Evolutionary conservation across 1,284 basidiomycete genomes (phyloP).

Genomic region (Inonotus obliquus): DNA sequence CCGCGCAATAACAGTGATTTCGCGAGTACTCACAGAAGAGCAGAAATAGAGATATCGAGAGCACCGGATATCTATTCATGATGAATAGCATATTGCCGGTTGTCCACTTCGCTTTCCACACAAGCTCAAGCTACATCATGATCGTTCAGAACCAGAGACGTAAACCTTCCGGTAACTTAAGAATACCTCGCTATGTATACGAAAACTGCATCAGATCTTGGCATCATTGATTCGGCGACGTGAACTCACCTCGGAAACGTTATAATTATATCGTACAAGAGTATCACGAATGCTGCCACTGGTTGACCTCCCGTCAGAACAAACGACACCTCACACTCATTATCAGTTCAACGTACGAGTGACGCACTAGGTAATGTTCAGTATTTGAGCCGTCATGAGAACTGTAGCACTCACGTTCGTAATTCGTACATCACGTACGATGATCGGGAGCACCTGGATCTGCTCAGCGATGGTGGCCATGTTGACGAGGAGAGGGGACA

Average conservation of each 20-base stretch:
- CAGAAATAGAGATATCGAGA: constrained; percentile 5
- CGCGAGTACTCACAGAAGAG: neutral
- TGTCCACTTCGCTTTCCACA: constrained; percentile 12
- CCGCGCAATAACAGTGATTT: neutral
- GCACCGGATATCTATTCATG: constrained; percentile 9
- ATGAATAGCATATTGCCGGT: constrained; percentile 12
- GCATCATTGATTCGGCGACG: neutral
- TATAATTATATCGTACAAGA: constrained; percentile 11
- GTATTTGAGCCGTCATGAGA: neutral
- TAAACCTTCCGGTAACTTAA: neutral
- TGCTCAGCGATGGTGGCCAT: constrained; percentile 3
- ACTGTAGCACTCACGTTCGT: constrained; percentile 1
- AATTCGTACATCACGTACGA: neutral
- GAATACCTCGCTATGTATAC: neutral
- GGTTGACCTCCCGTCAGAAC: neutral
- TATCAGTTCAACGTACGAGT: neutral
- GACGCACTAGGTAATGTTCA: neutral
- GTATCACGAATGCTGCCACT: constrained; percentile 10
- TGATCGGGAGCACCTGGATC: neutral
- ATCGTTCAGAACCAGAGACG: neutral
- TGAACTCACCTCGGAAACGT: constrained; percentile 3
- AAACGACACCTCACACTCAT: neutral
- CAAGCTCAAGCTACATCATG: constrained; percentile 2
- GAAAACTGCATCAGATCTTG: neutral
- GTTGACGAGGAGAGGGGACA: neutral